Base-by-base conservation (phyloP, 352 stramenopile genomes). In the Phytophthora tubulina region DNA sequence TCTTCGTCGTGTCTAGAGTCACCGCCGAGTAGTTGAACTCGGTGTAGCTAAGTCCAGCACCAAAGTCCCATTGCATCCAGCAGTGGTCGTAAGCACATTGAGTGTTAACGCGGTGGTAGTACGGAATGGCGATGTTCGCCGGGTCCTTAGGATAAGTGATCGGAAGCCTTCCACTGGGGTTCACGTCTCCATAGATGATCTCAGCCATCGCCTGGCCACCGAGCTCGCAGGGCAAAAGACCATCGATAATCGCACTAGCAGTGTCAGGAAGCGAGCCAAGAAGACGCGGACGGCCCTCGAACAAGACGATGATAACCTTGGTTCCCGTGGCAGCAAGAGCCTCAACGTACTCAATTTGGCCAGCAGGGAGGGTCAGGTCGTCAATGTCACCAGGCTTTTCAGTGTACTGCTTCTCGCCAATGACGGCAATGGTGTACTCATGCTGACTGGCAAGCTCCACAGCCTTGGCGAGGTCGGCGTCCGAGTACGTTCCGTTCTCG, bases 361-460 rank as follows among this genome's bases (percentile, higher is more conserved):
- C 86, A 10, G 35, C 39, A 1, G 90, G 82, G 15, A 96, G 76
- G 0, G 75, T 70, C 11, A 95, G 55, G 46, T 96, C 82, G 41
- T 92, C 63, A 50, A 97, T 92, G 54, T 97, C 91, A 2, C 90
- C 91, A 14, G 81, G 81, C 51, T 95, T 97, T 63, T 96, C 90
- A 3, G 90, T 80, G 66, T 96, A 97, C 14, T 82, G 63, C 31
- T 58, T 64, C 72, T 97, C 91, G 35, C 91, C 91, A 17, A 97
- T 81, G 15, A 79, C 87, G 13, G 91, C 77, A 13, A 97, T 76
- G 0, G 87, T 89, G 76, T 91, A 89, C 27, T 76, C 53, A 6
- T 84, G 66, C n/a, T 76, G 67, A 9, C 63, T 55, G 9, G 86
- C 86, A 35, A 84, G 54, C 6, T 64, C 38, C 67, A 88, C 91